phyloP scores from a whole-genome alignment of 1,139 yeast genomes.

The Pichia sorboxylosa region DNA sequence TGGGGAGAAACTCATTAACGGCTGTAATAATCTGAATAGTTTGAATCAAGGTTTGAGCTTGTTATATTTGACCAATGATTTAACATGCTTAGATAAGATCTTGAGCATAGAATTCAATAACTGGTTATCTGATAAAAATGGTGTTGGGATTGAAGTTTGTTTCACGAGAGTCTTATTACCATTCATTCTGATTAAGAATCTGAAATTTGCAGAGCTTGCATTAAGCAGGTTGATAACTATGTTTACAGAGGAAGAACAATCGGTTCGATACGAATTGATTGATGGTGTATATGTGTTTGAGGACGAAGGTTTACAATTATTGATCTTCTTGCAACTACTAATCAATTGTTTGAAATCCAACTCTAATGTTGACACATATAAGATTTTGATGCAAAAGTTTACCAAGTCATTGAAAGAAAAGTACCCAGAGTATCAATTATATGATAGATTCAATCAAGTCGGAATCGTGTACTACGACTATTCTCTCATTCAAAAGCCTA shows the following conservation, averaged over 20 bases:
- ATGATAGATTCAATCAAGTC: constrained; percentile 33
- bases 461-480: constrained; percentile 47
- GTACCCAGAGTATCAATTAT: constrained; percentile 27
- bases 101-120: constrained; percentile 18
- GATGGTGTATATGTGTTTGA: constrained; percentile 13
- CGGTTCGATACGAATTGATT: constrained; percentile 7
- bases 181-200: constrained; percentile 19
- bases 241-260: constrained; percentile 5
- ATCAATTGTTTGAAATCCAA: constrained; percentile 50
- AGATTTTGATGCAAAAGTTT: constrained; percentile 20
- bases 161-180: constrained; percentile 21
- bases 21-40: constrained; percentile 14
- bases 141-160: constrained; percentile 14
- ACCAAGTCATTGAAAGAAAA: constrained; percentile 33
- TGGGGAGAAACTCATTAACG: constrained; percentile 48
- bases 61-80: constrained; percentile 17
- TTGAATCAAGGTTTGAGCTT: constrained; percentile 19
- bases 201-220: constrained; percentile 18
- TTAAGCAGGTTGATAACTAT: constrained; percentile 12
- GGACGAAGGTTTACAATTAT: constrained; percentile 23
- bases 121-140: constrained; percentile 13
- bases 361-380: constrained; percentile 23
- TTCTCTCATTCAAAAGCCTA: constrained; percentile 43
- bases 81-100: constrained; percentile 16
- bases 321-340: constrained; percentile 64